Percentiles rank a stretch among this genome's conserved stretches.
Conservation (phyloP, 345 rosid species). For the Brassica juncea region DNA sequence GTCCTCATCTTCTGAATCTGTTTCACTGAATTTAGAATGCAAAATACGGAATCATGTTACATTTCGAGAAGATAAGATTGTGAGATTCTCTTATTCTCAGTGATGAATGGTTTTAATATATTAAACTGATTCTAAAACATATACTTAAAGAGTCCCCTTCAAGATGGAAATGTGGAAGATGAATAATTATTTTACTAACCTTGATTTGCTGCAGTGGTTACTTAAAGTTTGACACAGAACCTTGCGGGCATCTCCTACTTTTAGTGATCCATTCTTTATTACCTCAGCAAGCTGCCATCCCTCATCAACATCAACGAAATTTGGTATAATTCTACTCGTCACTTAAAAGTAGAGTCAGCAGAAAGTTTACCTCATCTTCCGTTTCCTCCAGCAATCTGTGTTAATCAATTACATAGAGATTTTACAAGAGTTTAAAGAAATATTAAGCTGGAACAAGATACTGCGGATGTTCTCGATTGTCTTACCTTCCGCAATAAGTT, state of each 20-base stretch:
- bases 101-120: neutral
- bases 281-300: slow-evolving; percentile 62
- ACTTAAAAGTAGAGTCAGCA: slow-evolving; percentile 16
- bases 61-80: neutral
- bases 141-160: neutral
- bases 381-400: slow-evolving; percentile 84
- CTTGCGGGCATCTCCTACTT: slow-evolving; percentile 71
- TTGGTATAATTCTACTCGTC: neutral
- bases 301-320: slow-evolving; percentile 8
- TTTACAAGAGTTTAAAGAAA: neutral
- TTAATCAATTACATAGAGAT: neutral
- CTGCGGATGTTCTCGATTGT: slow-evolving; percentile 9
- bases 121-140: neutral
- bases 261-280: slow-evolving; percentile 73
- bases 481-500: slow-evolving; percentile 93
- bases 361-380: slow-evolving; percentile 78
- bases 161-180: neutral
- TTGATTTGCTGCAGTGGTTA: slow-evolving; percentile 60
- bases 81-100: neutral
- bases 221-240: slow-evolving; percentile 80
- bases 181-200: slow-evolving; percentile 44
- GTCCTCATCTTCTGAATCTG: slow-evolving; percentile 29
- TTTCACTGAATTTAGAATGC: slow-evolving; percentile 23
- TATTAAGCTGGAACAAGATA: neutral
- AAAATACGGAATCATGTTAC: slow-evolving; percentile 2